Percentiles rank a stretch among this genome's conserved stretches.
These are phyloP conservation scores for Saccharomycopsis crataegensis DNA, from an alignment of 1,139 yeast species.

Conservation along the genomic window DNA sequence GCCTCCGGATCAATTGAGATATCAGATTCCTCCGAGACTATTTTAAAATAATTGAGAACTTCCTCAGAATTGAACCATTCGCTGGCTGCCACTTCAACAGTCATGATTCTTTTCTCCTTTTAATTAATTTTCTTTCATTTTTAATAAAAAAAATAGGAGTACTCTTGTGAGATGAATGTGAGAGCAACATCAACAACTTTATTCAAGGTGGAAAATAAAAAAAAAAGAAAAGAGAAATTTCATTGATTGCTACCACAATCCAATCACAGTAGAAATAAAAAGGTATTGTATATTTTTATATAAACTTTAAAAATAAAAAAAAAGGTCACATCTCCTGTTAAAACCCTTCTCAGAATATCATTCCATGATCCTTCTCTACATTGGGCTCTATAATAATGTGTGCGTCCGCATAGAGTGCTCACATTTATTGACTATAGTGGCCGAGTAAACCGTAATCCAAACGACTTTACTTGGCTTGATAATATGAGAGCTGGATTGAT, in stretches of 20 bases:
- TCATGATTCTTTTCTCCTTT: background rate
- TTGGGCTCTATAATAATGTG: slow-evolving; percentile 8
- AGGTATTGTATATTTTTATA: too few relatives aligned
- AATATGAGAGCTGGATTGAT: too few relatives aligned
- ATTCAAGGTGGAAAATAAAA: too few relatives aligned
- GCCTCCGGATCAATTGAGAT: background rate
- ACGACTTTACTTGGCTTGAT: too few relatives aligned
- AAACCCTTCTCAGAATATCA: slow-evolving; percentile 15
- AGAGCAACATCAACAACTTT: too few relatives aligned
- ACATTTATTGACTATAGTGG: slow-evolving; percentile 19
- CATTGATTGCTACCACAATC: too few relatives aligned
- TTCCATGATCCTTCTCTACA: slow-evolving; percentile 17
- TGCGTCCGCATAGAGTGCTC: slow-evolving; percentile 17
- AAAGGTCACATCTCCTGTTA: slow-evolving; percentile 19
- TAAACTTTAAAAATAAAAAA: too few relatives aligned
- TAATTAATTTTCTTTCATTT: too few relatives aligned
- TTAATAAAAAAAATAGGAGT: too few relatives aligned
- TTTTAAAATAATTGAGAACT: background rate
- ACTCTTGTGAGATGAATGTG: too few relatives aligned
- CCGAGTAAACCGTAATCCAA: slow-evolving; percentile 17
- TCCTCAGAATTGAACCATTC: slow-evolving; percentile 8
- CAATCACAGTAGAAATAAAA: too few relatives aligned
- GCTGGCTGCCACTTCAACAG: background rate
- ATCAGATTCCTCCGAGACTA: background rate
- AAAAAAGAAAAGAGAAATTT: too few relatives aligned